Evolutionary conservation across 306 rosid genomes (phyloP), one percentile per base, ranked within the genome.

Genomic region (peach (Prunus persica)): DNA sequence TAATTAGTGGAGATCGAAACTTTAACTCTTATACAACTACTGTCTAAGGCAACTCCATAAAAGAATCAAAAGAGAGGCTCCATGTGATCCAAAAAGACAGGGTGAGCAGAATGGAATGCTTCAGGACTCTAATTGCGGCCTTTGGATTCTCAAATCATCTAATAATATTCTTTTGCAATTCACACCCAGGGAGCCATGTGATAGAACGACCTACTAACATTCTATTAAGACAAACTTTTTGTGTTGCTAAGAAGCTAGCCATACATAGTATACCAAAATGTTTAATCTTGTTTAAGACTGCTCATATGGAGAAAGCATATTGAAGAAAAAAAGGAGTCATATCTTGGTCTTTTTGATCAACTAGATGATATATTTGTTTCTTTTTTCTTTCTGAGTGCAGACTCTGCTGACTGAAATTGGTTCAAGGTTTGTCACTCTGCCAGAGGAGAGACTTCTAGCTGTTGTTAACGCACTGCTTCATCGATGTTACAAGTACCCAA

Each of bases 401-500:
- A 77, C 81, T 80, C 87, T 96, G 81, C 93, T 96, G 45, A 96
- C 99, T 25, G 99, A 96, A 88, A 96, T 96, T 83, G 99, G 99
- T 79, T 96, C 99, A 32, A 83, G 96, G 85, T 96, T 96, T 86
- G 99, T 96, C 80, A 96, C 99, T 69, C 84, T 96, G 71, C 99
- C 99, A 16, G 99, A 96, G 83, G 99, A 96, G 93, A 91, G 99
- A 72, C 99, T 96, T 88, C 87, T 96, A 64, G 99, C 99, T 1
- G 99, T 96, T 71, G 99, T 92, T 73, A 96, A 96, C 60, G 99
- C 99, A 76, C 80, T 96, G 86, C 99, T 96, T 65, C 99, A 96
- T 87, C 97, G 99, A 47, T 96, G 99, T 84, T 96, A 96, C 87
- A 96, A 96, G 85, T 96, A 96, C 83, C 99, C 99, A 50, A 96